These are phyloP conservation scores for Pythium guiyangense DNA, from an alignment of 352 stramenopile genomes.

Conservation along the genomic window DNA sequence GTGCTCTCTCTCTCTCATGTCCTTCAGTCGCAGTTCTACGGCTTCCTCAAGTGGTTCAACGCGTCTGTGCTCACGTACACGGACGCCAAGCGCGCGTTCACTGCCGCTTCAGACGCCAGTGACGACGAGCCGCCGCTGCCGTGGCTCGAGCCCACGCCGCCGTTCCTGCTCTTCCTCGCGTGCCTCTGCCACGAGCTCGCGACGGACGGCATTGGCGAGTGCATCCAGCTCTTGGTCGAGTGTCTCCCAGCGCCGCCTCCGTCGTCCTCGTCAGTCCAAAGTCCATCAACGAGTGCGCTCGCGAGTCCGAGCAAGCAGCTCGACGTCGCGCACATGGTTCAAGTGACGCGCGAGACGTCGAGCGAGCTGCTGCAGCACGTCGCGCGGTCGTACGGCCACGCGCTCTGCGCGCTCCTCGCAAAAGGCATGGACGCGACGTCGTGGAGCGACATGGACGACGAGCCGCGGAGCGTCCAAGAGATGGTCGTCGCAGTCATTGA, in stretches of 20 bases:
- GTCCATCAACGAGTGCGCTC: not conserved
- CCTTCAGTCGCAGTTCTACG: conserved; percentile 66
- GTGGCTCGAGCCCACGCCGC: conserved; percentile 52
- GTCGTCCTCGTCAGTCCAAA: conserved; percentile 2
- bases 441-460: conserved; percentile 56
- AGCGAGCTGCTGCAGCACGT: conserved; percentile 58
- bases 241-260: conserved; percentile 47
- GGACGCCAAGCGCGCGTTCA: conserved; percentile 61
- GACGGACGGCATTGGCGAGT: conserved; percentile 59
- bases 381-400: conserved; percentile 52
- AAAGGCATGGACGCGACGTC: conserved; percentile 37
- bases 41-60: conserved; percentile 84
- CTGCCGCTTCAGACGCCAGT: too few species aligned
- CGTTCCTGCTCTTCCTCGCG: conserved; percentile 69
- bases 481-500: conserved; percentile 61
- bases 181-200: conserved; percentile 67
- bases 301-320: conserved; percentile 11
- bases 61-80: conserved; percentile 54
- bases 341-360: conserved; percentile 61
- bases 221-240: conserved; percentile 64
- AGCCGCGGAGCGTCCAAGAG: conserved; percentile 65
- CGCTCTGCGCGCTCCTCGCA: conserved; percentile 36
- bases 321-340: conserved; percentile 72
- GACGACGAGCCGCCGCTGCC: conserved; percentile 38
- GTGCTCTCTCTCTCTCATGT: not conserved